Base-by-base conservation (phyloP, 106 monocot genomes). In the Gastrodia elata region DNA sequence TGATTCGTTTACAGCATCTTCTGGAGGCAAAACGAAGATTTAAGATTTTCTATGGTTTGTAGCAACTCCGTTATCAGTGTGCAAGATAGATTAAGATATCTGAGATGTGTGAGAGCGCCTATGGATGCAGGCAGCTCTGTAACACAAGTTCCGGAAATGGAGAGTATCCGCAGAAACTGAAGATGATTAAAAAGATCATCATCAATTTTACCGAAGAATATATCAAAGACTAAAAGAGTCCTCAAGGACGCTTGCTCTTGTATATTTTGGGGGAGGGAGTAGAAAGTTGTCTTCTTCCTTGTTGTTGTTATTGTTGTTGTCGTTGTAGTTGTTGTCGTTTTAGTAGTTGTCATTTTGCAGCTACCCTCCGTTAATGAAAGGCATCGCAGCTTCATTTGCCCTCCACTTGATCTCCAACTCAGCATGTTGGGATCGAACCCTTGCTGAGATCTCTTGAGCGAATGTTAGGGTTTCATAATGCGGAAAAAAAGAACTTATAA, bases 41-140 rank as follows among this genome's bases (percentile, higher is more conserved):
- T 68, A 24, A 82, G 73, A 5, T 36, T 24, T 8, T 48, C 67
- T 26, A 82, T 73, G 9, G 5, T 64, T 8, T 77, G 64, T 1
- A 77, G 73, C 14, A 82, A 26, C 52, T 55, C 59, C 28, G 11
- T 40, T 27, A 77, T 61, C 0, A 3, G 8, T 8, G 73, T 68
- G 2, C 5, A 0, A 5, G 67, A 67, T 22, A 82, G 22, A 2
- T 77, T 26, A 1, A 77, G 72, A 11, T 57, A 73, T 11, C 72
- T 64, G 30, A 77, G 55, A 34, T 68, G 81, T 69, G 37, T 49
- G 18, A 81, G 81, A 2, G 67, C 33, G 15, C 49, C 39, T 7
- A 77, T 5, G 42, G 68, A 73, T 9, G 68, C 5, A 24, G 82
- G 77, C 37, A 82, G 11, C 34, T 40, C 25, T 42, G 57, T 58